Evolutionary conservation across 768 basidiomycete species (phyloP).

Genomic region (Suillus cothurnatus): DNA sequence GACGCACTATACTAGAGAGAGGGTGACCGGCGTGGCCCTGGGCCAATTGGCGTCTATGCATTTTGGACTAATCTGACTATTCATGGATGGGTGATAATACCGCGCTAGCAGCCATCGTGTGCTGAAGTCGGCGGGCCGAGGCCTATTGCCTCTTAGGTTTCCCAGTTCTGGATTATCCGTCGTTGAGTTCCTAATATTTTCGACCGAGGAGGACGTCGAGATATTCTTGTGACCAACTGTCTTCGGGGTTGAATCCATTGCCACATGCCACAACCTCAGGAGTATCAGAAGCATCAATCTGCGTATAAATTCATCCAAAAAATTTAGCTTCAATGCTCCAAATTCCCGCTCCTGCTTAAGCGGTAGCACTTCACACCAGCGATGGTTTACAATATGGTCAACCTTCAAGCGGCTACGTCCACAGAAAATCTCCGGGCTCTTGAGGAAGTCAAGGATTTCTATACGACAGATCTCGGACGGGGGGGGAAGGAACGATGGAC

Average conservation of each 20-base stretch:
- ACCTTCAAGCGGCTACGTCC: slow-evolving; percentile 46
- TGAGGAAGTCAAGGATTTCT: slow-evolving; percentile 55
- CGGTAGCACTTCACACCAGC: neutral
- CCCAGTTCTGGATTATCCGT: slow-evolving; percentile 21
- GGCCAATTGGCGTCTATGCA: slow-evolving; percentile 10
- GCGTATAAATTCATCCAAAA: slow-evolving; percentile 10
- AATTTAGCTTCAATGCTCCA: slow-evolving; percentile 3
- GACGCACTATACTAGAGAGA: neutral
- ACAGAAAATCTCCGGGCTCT: slow-evolving; percentile 51
- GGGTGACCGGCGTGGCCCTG: slow-evolving; percentile 9
- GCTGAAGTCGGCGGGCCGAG: slow-evolving; percentile 24
- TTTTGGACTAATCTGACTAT: slow-evolving; percentile 12
- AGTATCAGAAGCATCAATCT: slow-evolving; percentile 8
- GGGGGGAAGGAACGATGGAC: slow-evolving; percentile 55
- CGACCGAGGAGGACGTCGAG: slow-evolving; percentile 19
- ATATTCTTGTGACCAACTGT: slow-evolving; percentile 17
- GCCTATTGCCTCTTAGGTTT: slow-evolving; percentile 22
- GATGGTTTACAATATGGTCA: slow-evolving; percentile 40
- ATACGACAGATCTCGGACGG: slow-evolving; percentile 54
- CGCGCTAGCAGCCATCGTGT: slow-evolving; percentile 16
- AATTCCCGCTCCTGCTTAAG: neutral
- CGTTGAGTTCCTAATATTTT: slow-evolving; percentile 25
- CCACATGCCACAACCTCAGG: slow-evolving; percentile 22
- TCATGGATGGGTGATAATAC: slow-evolving; percentile 16
- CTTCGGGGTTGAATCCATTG: slow-evolving; percentile 12